phyloP scores from a whole-genome alignment of 2,329 filamentous ascomycete genomes.

The Claviceps spartinae region DNA sequence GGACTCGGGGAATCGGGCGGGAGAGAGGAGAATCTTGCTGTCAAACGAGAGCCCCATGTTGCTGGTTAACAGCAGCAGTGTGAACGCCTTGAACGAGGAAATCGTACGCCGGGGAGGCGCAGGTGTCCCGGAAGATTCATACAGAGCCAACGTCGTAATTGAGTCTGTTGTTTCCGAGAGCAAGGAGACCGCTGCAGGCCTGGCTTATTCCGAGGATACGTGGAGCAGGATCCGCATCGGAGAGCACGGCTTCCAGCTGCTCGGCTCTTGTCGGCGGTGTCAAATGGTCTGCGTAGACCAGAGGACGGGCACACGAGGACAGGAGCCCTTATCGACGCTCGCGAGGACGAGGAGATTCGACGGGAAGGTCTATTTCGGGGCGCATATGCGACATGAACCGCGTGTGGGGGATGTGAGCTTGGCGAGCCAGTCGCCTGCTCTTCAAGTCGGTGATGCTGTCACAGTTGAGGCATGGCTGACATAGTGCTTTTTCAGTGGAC shows the following conservation, averaged over 20 bases:
- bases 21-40: slow-evolving; percentile 50
- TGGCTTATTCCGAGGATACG: slow-evolving; percentile 63
- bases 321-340: slow-evolving; percentile 80
- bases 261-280: slow-evolving; percentile 77
- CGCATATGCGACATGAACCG: slow-evolving; percentile 51
- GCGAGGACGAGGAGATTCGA: slow-evolving; percentile 74
- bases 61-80: slow-evolving; percentile 65
- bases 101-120: slow-evolving; percentile 53
- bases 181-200: slow-evolving; percentile 24
- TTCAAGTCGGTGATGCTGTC: slow-evolving; percentile 36
- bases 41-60: slow-evolving; percentile 93
- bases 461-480: slow-evolving; percentile 10
- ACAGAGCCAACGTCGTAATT: slow-evolving; percentile 80
- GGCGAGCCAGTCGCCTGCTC: slow-evolving; percentile 22
- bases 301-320: slow-evolving; percentile 57
- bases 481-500: background rate
- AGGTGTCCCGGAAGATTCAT: slow-evolving; percentile 57
- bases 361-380: slow-evolving; percentile 80
- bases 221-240: slow-evolving; percentile 62
- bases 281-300: slow-evolving; percentile 97
- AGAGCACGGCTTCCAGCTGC: slow-evolving; percentile 47
- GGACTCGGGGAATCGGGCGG: slow-evolving; percentile 22
- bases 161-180: slow-evolving; percentile 19
- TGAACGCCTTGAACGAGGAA: slow-evolving; percentile 61
- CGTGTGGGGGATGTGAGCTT: slow-evolving; percentile 3